Base-by-base conservation (phyloP, 2,329 filamentous ascomycete genomes). In the Claviceps maximensis region DNA sequence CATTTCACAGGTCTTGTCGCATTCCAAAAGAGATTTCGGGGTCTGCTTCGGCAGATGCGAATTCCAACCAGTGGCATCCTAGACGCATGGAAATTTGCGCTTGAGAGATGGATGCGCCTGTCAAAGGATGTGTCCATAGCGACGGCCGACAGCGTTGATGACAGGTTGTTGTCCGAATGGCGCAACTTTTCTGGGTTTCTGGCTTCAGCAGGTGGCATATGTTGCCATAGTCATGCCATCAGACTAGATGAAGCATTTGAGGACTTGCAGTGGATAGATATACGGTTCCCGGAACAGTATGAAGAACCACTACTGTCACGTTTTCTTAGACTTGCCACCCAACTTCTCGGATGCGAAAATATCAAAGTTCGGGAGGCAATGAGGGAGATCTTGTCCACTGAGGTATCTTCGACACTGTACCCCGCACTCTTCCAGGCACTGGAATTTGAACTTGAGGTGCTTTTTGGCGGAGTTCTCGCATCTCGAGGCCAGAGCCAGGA, bases 151-250 rank as follows among this genome's bases (percentile, higher is more conserved):
- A 65, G 65, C 8, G 65, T 81, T 19, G 74, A 81, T 38, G 81
- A 84, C 57, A 74, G 67, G 55, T 70, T 72, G 3, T 65, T 84
- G 15, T 74, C 77, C 1, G 80, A 85, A 60, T 86, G 83, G 83
- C 75, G 83, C 40, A 86, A 86, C 57, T 77, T 81, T 59, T 84
- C 82, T 1, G 83, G 83, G 0, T 84, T 86, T 57, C 70, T 86
- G 12, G 82, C 82, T 5, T 84, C 83, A 0, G 67, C 86, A 5
- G 82, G 81, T 15, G 82, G 83, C 2, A 76, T 82, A 52, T 86
- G 83, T 63, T 79, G 79, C 9, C 77, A 82, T 2, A 77, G 80
- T 53, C 77, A 81, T 61, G 71, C 76, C 49, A 69, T 74, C 50
- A 68, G 74, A 12, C 62, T 80, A 5, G 82, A 84, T 49, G 82